These are phyloP conservation scores for Artemisia argyi DNA, from an alignment of 129 eudicot species.

Conservation along the genomic window DNA sequence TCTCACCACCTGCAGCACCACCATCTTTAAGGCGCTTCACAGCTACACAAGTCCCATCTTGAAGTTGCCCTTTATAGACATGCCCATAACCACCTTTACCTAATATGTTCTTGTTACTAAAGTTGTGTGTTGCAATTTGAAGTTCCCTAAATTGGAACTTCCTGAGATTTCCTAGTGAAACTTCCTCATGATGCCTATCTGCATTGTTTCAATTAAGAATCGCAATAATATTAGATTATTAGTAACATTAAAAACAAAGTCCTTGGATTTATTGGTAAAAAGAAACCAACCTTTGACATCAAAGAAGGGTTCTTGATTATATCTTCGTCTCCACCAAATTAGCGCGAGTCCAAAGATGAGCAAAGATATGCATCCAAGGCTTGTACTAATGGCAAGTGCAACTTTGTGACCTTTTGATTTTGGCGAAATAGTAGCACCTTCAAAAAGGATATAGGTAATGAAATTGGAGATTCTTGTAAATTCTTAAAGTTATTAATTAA, in stretches of 20 bases:
- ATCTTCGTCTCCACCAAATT: slow-evolving; percentile 61
- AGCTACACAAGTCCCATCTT: slow-evolving; percentile 73
- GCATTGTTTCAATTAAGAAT: slow-evolving; percentile 20
- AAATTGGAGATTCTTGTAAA: background rate
- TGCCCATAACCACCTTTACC: slow-evolving; percentile 92
- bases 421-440: slow-evolving; percentile 46
- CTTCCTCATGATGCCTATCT: slow-evolving; percentile 74
- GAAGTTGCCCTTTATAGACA: slow-evolving; percentile 75
- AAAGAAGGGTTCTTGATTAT: slow-evolving; percentile 47
- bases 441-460: slow-evolving; percentile 3
- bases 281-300: slow-evolving; percentile 57
- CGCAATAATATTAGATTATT: background rate
- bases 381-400: slow-evolving; percentile 63
- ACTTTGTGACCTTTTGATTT: slow-evolving; percentile 55
- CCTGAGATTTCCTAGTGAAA: slow-evolving; percentile 76
- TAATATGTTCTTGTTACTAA: slow-evolving; percentile 73
- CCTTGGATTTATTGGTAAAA: no score
- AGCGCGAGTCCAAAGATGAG: slow-evolving; percentile 60
- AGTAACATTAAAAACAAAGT: no score
- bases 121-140: slow-evolving; percentile 79
- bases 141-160: slow-evolving; percentile 76
- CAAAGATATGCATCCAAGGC: slow-evolving; percentile 64
- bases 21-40: slow-evolving; percentile 90
- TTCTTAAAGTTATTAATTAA: background rate
- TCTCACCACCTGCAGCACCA: slow-evolving; percentile 60